phyloP scores from a whole-genome alignment of 1,284 basidiomycete species.

The Pseudozyma pruni region DNA sequence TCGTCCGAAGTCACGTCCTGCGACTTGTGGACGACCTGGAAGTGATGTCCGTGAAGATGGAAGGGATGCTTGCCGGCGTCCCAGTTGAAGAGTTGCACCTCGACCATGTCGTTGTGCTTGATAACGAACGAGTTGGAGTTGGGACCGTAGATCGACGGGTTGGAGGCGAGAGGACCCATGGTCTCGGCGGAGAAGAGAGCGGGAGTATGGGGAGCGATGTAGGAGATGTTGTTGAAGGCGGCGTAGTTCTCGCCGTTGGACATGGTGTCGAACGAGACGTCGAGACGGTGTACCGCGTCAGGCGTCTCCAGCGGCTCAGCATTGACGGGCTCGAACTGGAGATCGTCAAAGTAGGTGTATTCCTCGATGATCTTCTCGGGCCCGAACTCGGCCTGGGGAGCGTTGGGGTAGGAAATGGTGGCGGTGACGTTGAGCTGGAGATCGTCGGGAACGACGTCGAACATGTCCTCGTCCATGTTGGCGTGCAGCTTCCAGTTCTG shows the following conservation, averaged over 20 bases:
- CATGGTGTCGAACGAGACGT: constrained; percentile 71
- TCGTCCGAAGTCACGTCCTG: constrained; percentile 83
- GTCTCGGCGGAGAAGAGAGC: constrained; percentile 49
- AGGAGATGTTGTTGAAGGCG: constrained; percentile 73
- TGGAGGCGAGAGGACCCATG: constrained; percentile 67
- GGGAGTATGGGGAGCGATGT: constrained; percentile 56
- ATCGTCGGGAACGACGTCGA: constrained; percentile 57
- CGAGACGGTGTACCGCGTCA: constrained; percentile 67
- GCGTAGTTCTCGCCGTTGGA: constrained; percentile 66
- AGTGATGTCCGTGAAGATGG: constrained; percentile 20
- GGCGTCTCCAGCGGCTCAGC: constrained; percentile 64
- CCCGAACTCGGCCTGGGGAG: constrained; percentile 21
- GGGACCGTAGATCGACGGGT: constrained; percentile 44
- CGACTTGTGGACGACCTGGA: constrained; percentile 72
- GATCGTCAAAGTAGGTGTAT: constrained; percentile 69
- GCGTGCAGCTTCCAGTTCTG: constrained; percentile 89
- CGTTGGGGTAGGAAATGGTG: constrained; percentile 53
- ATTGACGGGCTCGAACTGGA: constrained; percentile 68
- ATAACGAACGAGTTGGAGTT: constrained; percentile 60
- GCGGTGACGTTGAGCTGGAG: constrained; percentile 63
- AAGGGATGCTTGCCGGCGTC: constrained; percentile 63
- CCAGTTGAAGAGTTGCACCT: constrained; percentile 61
- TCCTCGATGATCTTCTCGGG: constrained; percentile 46
- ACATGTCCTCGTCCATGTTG: constrained; percentile 79
- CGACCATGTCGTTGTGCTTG: constrained; percentile 66